Conservation (phyloP, 176 grass and related monocot genomes). For the Oryza coarctata region DNA sequence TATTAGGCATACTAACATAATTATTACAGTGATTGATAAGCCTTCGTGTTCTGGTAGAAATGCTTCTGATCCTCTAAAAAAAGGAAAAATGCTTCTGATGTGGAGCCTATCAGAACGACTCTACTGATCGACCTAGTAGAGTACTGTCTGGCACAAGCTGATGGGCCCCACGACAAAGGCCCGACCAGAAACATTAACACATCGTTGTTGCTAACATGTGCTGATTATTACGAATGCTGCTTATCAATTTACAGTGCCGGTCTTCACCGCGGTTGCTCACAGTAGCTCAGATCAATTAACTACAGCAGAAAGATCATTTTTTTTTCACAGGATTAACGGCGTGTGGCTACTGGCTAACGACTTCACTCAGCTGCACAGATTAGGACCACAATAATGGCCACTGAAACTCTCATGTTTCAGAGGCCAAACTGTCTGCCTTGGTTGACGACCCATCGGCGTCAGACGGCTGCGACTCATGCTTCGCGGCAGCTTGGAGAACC, state of each 20-base stretch:
- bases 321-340: background rate
- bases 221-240: background rate
- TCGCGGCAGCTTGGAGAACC: constrained; percentile 84
- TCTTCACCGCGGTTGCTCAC: background rate
- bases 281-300: background rate
- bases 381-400: background rate
- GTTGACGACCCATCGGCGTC: constrained; percentile 47
- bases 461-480: constrained; percentile 82
- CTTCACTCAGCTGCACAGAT: background rate
- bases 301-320: constrained; percentile 15
- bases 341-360: background rate
- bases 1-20: too few species aligned
- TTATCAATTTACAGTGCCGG: constrained; percentile 42
- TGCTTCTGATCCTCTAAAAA: too few species aligned
- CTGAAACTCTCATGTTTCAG: constrained; percentile 54
- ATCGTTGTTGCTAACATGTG: constrained; percentile 5
- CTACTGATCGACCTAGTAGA: too few species aligned
- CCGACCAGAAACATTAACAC: too few species aligned
- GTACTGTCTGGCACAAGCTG: too few species aligned
- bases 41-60: too few species aligned
- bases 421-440: constrained; percentile 51
- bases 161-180: too few species aligned
- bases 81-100: too few species aligned
- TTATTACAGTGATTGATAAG: too few species aligned
- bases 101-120: too few species aligned